Evolutionary conservation across 257 asterid species (phyloP).

Genomic region (Fraxinus quadrangulata): DNA sequence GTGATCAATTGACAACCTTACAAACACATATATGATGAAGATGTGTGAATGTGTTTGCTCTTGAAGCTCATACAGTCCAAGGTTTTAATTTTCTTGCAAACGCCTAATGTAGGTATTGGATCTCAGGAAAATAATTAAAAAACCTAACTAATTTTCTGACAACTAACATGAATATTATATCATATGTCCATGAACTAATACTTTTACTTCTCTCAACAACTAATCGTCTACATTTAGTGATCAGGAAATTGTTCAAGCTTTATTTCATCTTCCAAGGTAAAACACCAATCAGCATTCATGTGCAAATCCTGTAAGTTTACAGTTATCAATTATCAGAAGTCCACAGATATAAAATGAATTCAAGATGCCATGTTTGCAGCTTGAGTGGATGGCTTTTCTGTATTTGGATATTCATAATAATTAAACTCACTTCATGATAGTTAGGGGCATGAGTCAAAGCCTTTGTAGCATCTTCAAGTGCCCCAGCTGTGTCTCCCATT

Average conservation of each 20-base stretch:
- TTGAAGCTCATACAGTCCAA: constrained; percentile 8
- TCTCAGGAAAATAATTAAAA: not conserved
- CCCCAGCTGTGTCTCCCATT: constrained; percentile 58
- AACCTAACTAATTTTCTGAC: not conserved
- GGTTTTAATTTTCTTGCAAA: not conserved
- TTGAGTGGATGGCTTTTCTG: not conserved
- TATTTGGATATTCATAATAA: not conserved
- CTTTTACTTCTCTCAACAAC: constrained; percentile 1
- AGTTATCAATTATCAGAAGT: not conserved
- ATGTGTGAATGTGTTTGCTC: not conserved
- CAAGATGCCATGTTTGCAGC: not conserved
- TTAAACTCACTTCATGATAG: constrained; percentile 57
- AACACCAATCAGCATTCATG: not conserved
- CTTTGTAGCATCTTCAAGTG: constrained; percentile 74
- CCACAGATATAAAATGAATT: not conserved
- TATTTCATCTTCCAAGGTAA: constrained; percentile 18
- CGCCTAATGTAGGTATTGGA: not conserved
- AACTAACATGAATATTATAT: not conserved
- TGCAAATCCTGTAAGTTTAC: not conserved
- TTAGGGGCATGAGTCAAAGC: constrained; percentile 62
- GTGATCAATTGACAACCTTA: constrained; percentile 16
- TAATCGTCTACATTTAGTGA: not conserved
- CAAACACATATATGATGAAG: not conserved
- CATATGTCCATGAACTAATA: not conserved
- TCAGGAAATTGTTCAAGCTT: not conserved